Conservation (phyloP, 768 basidiomycete species). For the Boletus edulis region DNA sequence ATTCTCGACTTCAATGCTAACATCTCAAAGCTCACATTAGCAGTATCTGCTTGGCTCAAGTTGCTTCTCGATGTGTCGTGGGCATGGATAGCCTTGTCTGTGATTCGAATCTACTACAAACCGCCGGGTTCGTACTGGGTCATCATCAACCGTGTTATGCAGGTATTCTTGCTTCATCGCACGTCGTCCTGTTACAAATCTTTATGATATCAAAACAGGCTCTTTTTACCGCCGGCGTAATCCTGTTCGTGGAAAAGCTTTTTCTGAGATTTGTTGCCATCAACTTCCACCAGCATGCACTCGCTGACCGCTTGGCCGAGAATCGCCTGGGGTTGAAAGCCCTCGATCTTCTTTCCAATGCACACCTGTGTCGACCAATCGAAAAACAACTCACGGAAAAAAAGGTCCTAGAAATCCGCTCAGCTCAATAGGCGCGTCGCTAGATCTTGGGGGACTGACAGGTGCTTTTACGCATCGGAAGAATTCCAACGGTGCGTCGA, state of each 20-base stretch:
- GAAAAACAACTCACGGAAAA: slow-evolving; percentile 42
- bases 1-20: background rate
- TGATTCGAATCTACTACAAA: slow-evolving; percentile 52
- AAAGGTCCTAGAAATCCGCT: slow-evolving; percentile 44
- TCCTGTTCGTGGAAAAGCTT: slow-evolving; percentile 53
- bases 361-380: slow-evolving; percentile 38
- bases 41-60: slow-evolving; percentile 72
- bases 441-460: slow-evolving; percentile 29
- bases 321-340: slow-evolving; percentile 69
- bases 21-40: slow-evolving; percentile 52
- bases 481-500: slow-evolving; percentile 1
- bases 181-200: slow-evolving; percentile 1
- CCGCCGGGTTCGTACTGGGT: slow-evolving; percentile 69
- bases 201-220: slow-evolving; percentile 30
- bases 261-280: slow-evolving; percentile 77
- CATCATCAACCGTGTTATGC: slow-evolving; percentile 67
- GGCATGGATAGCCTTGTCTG: slow-evolving; percentile 73
- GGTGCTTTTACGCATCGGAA: slow-evolving; percentile 18
- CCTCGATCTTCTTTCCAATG: slow-evolving; percentile 69
- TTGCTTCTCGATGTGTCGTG: slow-evolving; percentile 62
- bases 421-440: slow-evolving; percentile 37
- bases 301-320: slow-evolving; percentile 69
- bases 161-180: slow-evolving; percentile 39
- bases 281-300: slow-evolving; percentile 74
- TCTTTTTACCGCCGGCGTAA: slow-evolving; percentile 41